phyloP scores from a whole-genome alignment of 371 early-diverging fungal species.

The Saksenaea oblongispora region DNA sequence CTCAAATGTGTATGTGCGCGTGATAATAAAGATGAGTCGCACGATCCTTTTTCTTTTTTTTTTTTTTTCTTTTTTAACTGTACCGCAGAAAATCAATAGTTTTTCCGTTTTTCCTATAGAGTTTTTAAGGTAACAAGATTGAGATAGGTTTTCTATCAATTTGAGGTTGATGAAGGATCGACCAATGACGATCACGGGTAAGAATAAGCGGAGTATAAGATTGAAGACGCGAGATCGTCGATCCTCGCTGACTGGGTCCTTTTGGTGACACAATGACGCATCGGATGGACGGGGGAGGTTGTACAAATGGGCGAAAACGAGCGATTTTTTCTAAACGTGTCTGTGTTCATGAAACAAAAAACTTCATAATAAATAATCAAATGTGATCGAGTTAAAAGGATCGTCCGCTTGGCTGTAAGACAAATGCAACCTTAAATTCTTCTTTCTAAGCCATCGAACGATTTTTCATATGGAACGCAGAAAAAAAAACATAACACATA shows the following conservation, averaged over 20 bases:
- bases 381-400: not conserved
- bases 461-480: not conserved
- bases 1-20: no score
- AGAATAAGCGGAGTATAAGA: not conserved
- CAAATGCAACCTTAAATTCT: slow-evolving; percentile 4
- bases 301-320: slow-evolving; percentile 2
- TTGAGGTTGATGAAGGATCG: slow-evolving; percentile 4
- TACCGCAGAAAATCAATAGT: not conserved
- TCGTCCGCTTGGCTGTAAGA: not conserved
- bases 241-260: not conserved
- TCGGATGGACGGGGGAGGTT: not conserved
- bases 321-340: slow-evolving; percentile 6
- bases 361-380: not conserved
- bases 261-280: not conserved
- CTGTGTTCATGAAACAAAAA: not conserved
- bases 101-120: not conserved
- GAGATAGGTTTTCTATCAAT: slow-evolving; percentile 5
- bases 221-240: slow-evolving; percentile 2
- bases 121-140: not conserved
- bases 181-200: slow-evolving; percentile 4
- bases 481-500: not conserved
- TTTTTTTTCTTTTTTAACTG: not conserved
- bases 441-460: not conserved
- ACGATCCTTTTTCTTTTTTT: not conserved
- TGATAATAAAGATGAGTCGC: not conserved